A percentile compares a stretch with the other conserved stretches of the same genome.
Evolutionary conservation across 2,329 filamentous ascomycete species (phyloP).

Genomic region (Phoma herbarum): DNA sequence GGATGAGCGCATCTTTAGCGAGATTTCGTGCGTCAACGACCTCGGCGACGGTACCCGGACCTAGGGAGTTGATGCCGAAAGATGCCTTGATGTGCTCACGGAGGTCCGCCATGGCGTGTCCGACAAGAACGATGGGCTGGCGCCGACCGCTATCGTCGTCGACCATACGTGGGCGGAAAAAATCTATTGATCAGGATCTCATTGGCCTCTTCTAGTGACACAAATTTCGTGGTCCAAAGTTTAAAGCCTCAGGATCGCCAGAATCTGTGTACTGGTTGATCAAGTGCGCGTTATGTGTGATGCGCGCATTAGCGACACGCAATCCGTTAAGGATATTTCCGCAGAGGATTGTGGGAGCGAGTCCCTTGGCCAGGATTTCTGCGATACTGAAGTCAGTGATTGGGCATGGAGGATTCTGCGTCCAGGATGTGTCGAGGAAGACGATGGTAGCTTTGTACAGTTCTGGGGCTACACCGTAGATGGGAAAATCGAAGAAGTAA

Average conservation of each 20-base stretch:
- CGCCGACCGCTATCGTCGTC: conserved; percentile 16
- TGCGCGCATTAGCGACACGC: not conserved
- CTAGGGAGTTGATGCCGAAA: conserved; percentile 22
- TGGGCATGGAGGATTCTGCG: conserved; percentile 23
- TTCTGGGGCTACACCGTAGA: not conserved
- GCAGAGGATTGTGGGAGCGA: conserved; percentile 6
- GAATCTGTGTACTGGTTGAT: not conserved
- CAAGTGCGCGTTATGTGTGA: not conserved
- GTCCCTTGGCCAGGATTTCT: conserved; percentile 17
- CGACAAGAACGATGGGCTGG: conserved; percentile 26
- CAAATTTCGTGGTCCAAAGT: not conserved
- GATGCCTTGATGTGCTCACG: conserved; percentile 12
- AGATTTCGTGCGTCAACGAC: conserved; percentile 32
- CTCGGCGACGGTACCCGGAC: conserved; percentile 27
- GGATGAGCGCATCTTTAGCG: conserved; percentile 19
- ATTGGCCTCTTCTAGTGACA: not conserved
- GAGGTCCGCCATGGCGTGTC: not conserved
- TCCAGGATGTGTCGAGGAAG: conserved; percentile 30
- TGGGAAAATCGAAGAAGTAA: not conserved
- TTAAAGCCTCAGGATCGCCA: not conserved
- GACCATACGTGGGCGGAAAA: not conserved
- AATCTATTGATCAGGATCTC: not conserved
- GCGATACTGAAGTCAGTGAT: conserved; percentile 32
- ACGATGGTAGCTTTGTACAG: conserved; percentile 12
- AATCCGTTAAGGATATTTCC: conserved; percentile 2